Evolutionary conservation across 768 basidiomycete genomes (phyloP), one percentile per base, ranked within the genome.

Genomic region (Boletellus emodensis): DNA sequence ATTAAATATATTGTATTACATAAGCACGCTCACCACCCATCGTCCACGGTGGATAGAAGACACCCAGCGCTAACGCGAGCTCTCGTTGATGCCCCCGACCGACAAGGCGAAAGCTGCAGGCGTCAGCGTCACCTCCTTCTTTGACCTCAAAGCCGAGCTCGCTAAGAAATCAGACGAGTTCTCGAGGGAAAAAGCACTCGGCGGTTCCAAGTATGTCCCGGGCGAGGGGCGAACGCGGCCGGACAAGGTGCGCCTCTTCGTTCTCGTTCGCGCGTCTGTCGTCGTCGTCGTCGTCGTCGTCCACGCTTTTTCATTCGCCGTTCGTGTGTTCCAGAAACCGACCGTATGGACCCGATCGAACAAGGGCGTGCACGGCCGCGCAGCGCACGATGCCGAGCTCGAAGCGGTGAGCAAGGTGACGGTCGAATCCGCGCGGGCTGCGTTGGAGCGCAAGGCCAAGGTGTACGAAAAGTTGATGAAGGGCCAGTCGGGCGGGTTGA

Each of bases 401-500:
- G 88, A 90, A 55, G 81, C 71, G 34, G 70, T 88, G 49, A 83
- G 80, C 69, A 80, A 74, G 59, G 82, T 83, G 15, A 88, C 85
- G 0, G 65, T 87, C 11, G 90, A 93, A 48, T 81, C 82, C 1
- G 84, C 85, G 15, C 81, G 82, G 13, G 83, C 83, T 2, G 77
- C 77, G 2, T 69, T 93, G 33, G 86, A 91, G 65, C 76, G 84
- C 51, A 93, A 94, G 63, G 82, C 87, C 4, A 80, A 81, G 66
- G 79, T 89, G 42, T 93, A 94, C 58, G 85, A 91, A 11, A 84
- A 91, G 62, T 64, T 93, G 34, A 71, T 75, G 61, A 84, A 81
- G 59, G 91, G 91, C 12, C 86, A 89, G 66, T 81, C 81, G 11
- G 90, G 84, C 1, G 90, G 90, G 4, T 61, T 94, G 60, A 85